Conservation (phyloP, 495 filamentous ascomycete genomes). For the Tuber calosporum region DNA sequence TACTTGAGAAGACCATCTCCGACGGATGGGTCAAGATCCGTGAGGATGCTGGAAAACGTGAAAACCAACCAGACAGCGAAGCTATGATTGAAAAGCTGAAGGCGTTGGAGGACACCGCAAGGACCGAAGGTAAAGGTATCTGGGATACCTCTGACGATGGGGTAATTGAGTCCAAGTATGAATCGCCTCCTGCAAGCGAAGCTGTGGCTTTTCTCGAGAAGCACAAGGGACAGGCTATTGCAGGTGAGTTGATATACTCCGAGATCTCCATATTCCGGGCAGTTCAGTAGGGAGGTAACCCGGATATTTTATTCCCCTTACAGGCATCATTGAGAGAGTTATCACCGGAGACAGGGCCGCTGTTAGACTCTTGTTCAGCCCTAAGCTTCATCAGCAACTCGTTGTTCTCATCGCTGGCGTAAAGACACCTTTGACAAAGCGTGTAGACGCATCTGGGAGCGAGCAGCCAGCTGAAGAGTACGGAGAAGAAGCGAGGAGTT, state of each 20-base stretch:
- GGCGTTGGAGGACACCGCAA: conserved; percentile 71
- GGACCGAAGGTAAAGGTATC: conserved; percentile 65
- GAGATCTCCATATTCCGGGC: background rate
- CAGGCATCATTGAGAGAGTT: conserved; percentile 72
- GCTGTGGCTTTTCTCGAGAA: conserved; percentile 63
- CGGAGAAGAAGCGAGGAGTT: conserved; percentile 76
- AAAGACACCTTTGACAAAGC: conserved; percentile 74
- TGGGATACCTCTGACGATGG: conserved; percentile 56
- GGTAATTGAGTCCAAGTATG: conserved; percentile 67
- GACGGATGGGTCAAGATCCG: conserved; percentile 86
- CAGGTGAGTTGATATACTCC: conserved; percentile 47
- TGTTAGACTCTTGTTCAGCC: conserved; percentile 66
- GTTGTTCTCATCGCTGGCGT: conserved; percentile 84
- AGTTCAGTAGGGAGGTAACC: conserved; percentile 20
- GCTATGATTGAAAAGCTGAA: conserved; percentile 66
- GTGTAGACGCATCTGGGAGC: conserved; percentile 67
- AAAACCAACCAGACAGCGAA: conserved; percentile 68
- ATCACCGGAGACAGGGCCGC: conserved; percentile 83
- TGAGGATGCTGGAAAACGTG: conserved; percentile 78
- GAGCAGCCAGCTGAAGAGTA: conserved; percentile 78
- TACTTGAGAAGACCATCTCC: conserved; percentile 72
- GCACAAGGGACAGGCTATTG: conserved; percentile 68
- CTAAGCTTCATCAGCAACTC: conserved; percentile 73
- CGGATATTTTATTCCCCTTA: background rate
- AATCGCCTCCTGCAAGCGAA: conserved; percentile 52